Percentiles rank a stretch among this genome's conserved stretches.
Evolutionary conservation across 139 green algal genomes (phyloP).

Genomic region (Chlamydomonas eustigma): DNA sequence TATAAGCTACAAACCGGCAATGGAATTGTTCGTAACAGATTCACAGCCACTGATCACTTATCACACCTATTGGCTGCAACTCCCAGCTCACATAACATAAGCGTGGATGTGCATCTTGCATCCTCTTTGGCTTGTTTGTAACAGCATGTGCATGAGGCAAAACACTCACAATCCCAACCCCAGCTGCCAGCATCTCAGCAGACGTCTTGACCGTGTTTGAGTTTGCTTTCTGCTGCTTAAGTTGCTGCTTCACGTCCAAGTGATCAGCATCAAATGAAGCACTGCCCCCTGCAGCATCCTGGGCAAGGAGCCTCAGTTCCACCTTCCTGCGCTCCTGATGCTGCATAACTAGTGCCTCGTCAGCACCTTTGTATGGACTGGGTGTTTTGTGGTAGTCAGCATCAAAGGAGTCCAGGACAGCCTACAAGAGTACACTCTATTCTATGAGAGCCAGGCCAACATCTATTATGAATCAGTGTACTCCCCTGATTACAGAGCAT

Average conservation of each 20-base stretch:
- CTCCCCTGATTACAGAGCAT: no score
- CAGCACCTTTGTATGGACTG: background rate
- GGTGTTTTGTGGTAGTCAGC: background rate
- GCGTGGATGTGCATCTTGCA: background rate
- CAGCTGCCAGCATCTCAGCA: background rate
- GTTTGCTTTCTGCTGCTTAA: background rate
- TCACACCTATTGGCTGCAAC: background rate
- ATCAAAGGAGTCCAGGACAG: background rate
- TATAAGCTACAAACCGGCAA: no score
- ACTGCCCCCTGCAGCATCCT: background rate
- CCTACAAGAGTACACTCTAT: no score
- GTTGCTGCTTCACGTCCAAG: background rate
- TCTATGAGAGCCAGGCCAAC: no score
- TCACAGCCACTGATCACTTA: no score
- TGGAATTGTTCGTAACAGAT: no score
- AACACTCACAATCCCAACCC: background rate
- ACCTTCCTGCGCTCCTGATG: background rate
- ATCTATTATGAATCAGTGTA: no score
- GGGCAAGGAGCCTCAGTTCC: background rate
- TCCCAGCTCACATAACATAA: background rate
- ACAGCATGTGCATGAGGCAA: no score
- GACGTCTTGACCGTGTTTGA: background rate
- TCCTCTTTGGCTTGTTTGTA: no score
- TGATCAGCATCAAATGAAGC: background rate
- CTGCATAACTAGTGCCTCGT: background rate